These are phyloP conservation scores for Hanseniaspora hatyaiensis DNA, from an alignment of 805 yeast genomes.

Conservation along the genomic window DNA sequence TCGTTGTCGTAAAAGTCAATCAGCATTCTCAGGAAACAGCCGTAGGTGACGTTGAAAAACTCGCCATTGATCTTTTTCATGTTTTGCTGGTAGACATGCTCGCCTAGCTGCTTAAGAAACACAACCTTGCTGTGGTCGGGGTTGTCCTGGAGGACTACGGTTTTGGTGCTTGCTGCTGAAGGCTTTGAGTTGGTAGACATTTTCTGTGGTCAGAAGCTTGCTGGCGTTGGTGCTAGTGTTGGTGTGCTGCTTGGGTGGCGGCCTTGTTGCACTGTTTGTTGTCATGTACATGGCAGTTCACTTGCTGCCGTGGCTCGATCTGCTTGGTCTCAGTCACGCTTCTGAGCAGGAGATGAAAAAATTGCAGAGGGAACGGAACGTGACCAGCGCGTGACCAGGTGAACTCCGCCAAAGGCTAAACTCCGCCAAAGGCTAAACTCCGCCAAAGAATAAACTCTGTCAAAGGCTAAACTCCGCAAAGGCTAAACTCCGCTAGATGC, in stretches of 20 bases:
- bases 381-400: too few relatives aligned
- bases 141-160: neutral
- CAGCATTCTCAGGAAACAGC: slow-evolving; percentile 82
- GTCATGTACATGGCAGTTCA: too few relatives aligned
- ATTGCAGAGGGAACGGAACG: neutral
- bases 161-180: neutral
- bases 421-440: neutral
- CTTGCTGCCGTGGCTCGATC: too few relatives aligned
- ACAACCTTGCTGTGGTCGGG: slow-evolving; percentile 1
- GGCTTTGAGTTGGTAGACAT: too few relatives aligned
- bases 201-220: too few relatives aligned
- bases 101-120: slow-evolving; percentile 10
- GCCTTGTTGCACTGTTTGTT: too few relatives aligned
- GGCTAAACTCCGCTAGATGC: too few relatives aligned
- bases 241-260: too few relatives aligned
- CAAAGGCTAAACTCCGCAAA: neutral
- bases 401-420: too few relatives aligned
- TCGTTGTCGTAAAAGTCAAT: slow-evolving; percentile 72
- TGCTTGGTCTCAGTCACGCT: too few relatives aligned
- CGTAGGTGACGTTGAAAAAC: slow-evolving; percentile 86
- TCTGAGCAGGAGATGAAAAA: neutral
- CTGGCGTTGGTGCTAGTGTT: too few relatives aligned
- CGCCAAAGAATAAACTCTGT: neutral
- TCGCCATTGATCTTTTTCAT: slow-evolving; percentile 88
- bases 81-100: slow-evolving; percentile 14